Conservation (phyloP, 2,329 filamentous ascomycete genomes). For the Ophiocordyceps sinensis region DNA sequence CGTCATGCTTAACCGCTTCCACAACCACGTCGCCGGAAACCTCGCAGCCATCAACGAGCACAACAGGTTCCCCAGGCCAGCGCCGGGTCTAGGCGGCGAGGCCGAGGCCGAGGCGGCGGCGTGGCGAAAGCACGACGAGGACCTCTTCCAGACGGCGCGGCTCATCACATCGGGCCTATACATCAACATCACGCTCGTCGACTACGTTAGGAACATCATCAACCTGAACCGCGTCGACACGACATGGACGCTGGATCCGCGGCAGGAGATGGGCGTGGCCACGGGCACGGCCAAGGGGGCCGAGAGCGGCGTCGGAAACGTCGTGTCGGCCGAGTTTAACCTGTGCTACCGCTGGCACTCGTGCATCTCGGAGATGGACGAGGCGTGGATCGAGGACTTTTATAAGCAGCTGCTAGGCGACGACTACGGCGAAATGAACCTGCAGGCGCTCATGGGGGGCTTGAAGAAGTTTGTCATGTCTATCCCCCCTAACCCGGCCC, state of each 20-base stretch:
- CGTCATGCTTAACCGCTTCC: constrained; percentile 72
- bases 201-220: constrained; percentile 68
- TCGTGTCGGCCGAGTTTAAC: constrained; percentile 81
- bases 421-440: constrained; percentile 40
- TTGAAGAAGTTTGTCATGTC: constrained; percentile 47
- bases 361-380: constrained; percentile 55
- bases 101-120: constrained; percentile 33
- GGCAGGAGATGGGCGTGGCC: constrained; percentile 48
- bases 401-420: constrained; percentile 44
- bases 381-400: constrained; percentile 63
- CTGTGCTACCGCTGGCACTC: constrained; percentile 82
- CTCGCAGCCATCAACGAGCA: constrained; percentile 77
- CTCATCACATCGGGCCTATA: constrained; percentile 63
- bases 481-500: constrained; percentile 50
- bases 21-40: constrained; percentile 72
- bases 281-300: constrained; percentile 40
- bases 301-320: constrained; percentile 62
- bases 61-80: constrained; percentile 58
- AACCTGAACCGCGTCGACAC: constrained; percentile 46
- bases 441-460: constrained; percentile 46
- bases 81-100: constrained; percentile 31
- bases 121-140: constrained; percentile 60
- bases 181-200: constrained; percentile 63
- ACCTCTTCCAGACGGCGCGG: constrained; percentile 65
- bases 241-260: constrained; percentile 69